Conservation (phyloP, 2,329 filamentous ascomycete genomes). For the Parafenestella ontariensis region DNA sequence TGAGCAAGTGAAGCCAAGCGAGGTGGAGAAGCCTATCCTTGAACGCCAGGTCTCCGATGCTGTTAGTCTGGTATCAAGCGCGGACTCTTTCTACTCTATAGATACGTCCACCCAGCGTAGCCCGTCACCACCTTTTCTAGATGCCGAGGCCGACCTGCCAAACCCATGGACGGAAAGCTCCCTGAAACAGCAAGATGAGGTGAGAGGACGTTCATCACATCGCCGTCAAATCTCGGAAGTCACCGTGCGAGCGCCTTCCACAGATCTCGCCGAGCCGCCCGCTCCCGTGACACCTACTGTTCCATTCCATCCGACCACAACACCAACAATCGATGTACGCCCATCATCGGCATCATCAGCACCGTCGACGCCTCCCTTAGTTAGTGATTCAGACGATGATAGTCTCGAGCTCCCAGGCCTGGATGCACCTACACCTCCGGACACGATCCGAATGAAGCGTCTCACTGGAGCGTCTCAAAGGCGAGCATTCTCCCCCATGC, state of each 20-base stretch:
- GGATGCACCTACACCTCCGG: slow-evolving; percentile 51
- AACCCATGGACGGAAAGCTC: slow-evolving; percentile 37
- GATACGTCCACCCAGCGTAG: slow-evolving; percentile 30
- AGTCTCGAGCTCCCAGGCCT: slow-evolving; percentile 48
- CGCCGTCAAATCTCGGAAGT: slow-evolving; percentile 47
- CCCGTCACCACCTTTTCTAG: slow-evolving; percentile 39
- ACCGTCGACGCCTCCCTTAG: slow-evolving; percentile 55
- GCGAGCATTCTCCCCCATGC: slow-evolving; percentile 70
- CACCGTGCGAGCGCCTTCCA: slow-evolving; percentile 39
- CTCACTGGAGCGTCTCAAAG: slow-evolving; percentile 63
- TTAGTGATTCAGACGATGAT: slow-evolving; percentile 54
- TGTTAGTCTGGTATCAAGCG: slow-evolving; percentile 42
- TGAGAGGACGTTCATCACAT: slow-evolving; percentile 41
- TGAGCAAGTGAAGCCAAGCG: slow-evolving; percentile 9
- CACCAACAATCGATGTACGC: slow-evolving; percentile 26
- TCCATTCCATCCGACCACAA: slow-evolving; percentile 22
- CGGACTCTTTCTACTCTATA: slow-evolving; percentile 49
- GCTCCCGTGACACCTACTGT: slow-evolving; percentile 32
- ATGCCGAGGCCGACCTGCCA: slow-evolving; percentile 36
- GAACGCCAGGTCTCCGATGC: slow-evolving; percentile 38
- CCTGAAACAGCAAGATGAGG: slow-evolving; percentile 17
- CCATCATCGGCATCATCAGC: slow-evolving; percentile 43
- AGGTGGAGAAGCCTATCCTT: slow-evolving; percentile 16
- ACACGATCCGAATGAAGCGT: slow-evolving; percentile 46
- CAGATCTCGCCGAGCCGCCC: slow-evolving; percentile 17